Conservation (phyloP, 1,284 basidiomycete species). For the Ceratobasidium sp. region DNA sequence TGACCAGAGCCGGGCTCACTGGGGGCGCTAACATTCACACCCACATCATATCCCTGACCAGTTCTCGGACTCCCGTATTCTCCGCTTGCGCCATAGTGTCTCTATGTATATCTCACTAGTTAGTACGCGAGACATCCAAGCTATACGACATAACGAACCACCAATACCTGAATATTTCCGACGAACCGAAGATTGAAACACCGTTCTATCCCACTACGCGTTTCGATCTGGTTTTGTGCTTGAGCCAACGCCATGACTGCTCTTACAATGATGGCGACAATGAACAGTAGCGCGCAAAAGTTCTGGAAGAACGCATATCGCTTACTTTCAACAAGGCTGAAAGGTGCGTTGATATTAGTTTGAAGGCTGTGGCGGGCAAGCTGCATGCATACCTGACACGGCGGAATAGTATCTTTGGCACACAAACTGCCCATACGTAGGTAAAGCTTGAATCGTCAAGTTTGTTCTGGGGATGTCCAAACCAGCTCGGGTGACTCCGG, state of each 20-base stretch:
- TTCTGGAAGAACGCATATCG: constrained; percentile 31
- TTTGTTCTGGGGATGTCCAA: background rate
- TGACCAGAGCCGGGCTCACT: too few relatives aligned
- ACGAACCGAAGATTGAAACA: background rate
- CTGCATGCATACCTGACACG: background rate
- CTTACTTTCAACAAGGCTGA: constrained; percentile 19
- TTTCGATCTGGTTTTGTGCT: constrained; percentile 23
- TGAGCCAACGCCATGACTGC: background rate
- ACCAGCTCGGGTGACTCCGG: background rate
- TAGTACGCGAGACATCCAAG: too few relatives aligned
- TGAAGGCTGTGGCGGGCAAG: background rate
- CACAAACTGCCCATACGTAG: background rate
- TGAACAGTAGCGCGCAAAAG: constrained; percentile 7
- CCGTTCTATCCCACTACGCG: background rate
- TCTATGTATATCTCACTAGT: too few relatives aligned
- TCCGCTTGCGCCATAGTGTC: too few relatives aligned
- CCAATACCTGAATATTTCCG: background rate
- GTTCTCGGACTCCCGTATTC: too few relatives aligned
- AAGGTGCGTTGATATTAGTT: background rate
- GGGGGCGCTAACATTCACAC: too few relatives aligned
- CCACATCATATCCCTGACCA: too few relatives aligned
- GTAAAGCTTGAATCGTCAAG: background rate
- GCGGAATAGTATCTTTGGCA: background rate
- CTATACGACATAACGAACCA: too few relatives aligned
- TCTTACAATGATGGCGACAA: constrained; percentile 3